phyloP scores from a whole-genome alignment of 371 early-diverging fungal genomes.

The Zopfochytrium polystomum region DNA sequence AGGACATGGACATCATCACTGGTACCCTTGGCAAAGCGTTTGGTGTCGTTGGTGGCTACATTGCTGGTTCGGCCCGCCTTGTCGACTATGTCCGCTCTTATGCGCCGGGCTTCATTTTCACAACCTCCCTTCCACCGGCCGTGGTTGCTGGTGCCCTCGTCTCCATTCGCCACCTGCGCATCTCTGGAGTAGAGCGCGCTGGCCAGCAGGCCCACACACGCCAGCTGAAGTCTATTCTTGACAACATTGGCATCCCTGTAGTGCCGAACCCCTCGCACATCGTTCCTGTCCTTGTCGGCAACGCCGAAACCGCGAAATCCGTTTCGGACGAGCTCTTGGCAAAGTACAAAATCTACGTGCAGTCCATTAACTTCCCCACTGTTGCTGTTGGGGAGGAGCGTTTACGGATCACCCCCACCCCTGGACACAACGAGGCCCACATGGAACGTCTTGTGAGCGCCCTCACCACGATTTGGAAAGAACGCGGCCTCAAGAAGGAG shows the following conservation, averaged over 20 bases:
- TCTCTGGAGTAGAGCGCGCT: slow-evolving; percentile 78
- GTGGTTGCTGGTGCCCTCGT: slow-evolving; percentile 88
- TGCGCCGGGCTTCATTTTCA: slow-evolving; percentile 98
- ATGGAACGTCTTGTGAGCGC: slow-evolving; percentile 81
- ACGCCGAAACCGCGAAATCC: slow-evolving; percentile 87
- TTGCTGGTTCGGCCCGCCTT: slow-evolving; percentile 77
- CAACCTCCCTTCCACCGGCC: slow-evolving; percentile 95
- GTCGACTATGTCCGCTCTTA: slow-evolving; percentile 97
- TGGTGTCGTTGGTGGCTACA: slow-evolving; percentile 94
- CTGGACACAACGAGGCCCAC: slow-evolving; percentile 82
- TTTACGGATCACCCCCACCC: slow-evolving; percentile 95
- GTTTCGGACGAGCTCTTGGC: slow-evolving; percentile 88
- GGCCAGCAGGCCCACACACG: slow-evolving; percentile 89
- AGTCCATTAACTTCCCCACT: slow-evolving; percentile 95
- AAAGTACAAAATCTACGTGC: slow-evolving; percentile 92
- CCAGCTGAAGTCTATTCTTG: slow-evolving; percentile 77
- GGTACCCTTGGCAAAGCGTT: slow-evolving; percentile 98
- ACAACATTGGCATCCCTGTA: slow-evolving; percentile 86
- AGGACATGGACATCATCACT: slow-evolving; percentile 93
- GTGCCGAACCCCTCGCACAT: slow-evolving; percentile 98
- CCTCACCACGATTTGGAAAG: slow-evolving; percentile 81
- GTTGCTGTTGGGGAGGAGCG: slow-evolving; percentile 94
- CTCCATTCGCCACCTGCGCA: slow-evolving; percentile 85
- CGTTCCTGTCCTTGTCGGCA: slow-evolving; percentile 94
- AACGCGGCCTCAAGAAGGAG: slow-evolving; percentile 77